Evolutionary conservation across 257 asterid species (phyloP).

Genomic region (Fraxinus pennsylvanica): DNA sequence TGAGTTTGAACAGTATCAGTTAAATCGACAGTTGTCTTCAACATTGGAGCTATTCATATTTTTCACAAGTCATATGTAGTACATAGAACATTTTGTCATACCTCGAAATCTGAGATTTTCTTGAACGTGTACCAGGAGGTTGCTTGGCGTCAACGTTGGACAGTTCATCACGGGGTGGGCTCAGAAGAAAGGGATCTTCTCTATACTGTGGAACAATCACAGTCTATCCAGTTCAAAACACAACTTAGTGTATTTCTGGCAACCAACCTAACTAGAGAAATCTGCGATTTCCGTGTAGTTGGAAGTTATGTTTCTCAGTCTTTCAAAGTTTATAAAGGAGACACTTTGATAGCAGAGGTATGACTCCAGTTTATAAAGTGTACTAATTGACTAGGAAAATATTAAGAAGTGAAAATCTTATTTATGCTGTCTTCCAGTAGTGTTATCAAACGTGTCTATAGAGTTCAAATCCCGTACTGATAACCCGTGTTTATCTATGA

Average conservation of each 20-base stretch:
- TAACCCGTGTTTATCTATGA: background rate
- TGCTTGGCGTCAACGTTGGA: conserved; percentile 39
- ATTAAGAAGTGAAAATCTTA: background rate
- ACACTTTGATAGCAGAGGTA: conserved; percentile 53
- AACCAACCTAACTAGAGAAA: conserved; percentile 21
- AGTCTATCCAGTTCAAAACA: conserved; percentile 31
- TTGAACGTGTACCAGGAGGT: conserved; percentile 23
- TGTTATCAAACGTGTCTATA: too few relatives aligned
- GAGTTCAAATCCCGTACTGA: background rate
- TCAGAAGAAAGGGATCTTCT: conserved; percentile 32
- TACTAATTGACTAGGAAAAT: background rate
- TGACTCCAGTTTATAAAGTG: background rate
- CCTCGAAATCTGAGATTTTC: background rate
- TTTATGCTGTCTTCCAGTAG: background rate
- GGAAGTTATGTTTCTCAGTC: conserved; percentile 43
- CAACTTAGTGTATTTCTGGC: conserved; percentile 45
- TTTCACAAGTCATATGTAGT: background rate
- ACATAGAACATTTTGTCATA: background rate
- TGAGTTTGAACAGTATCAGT: too few relatives aligned
- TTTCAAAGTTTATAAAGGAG: conserved; percentile 39
- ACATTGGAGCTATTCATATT: background rate
- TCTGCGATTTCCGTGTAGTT: conserved; percentile 38
- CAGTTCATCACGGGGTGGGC: conserved; percentile 40
- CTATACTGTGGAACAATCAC: conserved; percentile 38
- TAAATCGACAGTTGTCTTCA: too few relatives aligned